phyloP scores from a whole-genome alignment of 352 stramenopile species.

The Aphanomyces astaci region DNA sequence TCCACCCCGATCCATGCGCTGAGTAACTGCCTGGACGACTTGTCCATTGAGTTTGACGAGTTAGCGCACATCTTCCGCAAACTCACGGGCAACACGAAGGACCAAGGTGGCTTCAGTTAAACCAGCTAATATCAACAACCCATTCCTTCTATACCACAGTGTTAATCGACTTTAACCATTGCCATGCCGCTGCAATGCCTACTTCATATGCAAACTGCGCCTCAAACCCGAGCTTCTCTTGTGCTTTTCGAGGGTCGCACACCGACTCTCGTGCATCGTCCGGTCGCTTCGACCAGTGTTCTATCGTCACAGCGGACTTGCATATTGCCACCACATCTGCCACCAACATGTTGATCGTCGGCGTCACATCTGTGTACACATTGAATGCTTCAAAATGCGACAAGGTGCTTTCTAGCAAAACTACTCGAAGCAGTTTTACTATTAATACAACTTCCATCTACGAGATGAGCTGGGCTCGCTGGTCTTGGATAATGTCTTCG shows the following conservation, averaged over 20 bases:
- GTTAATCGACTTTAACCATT: conserved; percentile 46
- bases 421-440: no score
- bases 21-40: conserved; percentile 74
- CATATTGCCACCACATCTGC: conserved; percentile 64
- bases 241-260: conserved; percentile 55
- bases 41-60: conserved; percentile 82
- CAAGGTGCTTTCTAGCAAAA: conserved; percentile 56
- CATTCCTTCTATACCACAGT: background rate
- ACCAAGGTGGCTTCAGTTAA: conserved; percentile 76
- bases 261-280: conserved; percentile 79
- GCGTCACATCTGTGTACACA: conserved; percentile 74
- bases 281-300: conserved; percentile 54
- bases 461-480: conserved; percentile 43
- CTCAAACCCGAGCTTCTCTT: conserved; percentile 63
- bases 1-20: conserved; percentile 75
- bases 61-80: conserved; percentile 78
- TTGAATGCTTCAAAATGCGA: conserved; percentile 79
- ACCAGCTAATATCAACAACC: background rate
- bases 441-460: no score
- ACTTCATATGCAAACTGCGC: conserved; percentile 53
- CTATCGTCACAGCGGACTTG: conserved; percentile 52
- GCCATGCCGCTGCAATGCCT: conserved; percentile 61
- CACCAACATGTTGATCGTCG: conserved; percentile 52
- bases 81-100: conserved; percentile 74
- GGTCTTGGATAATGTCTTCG: conserved; percentile 61